Conservation (phyloP, 2,329 filamentous ascomycete species). For the Falciphora oryzae region DNA sequence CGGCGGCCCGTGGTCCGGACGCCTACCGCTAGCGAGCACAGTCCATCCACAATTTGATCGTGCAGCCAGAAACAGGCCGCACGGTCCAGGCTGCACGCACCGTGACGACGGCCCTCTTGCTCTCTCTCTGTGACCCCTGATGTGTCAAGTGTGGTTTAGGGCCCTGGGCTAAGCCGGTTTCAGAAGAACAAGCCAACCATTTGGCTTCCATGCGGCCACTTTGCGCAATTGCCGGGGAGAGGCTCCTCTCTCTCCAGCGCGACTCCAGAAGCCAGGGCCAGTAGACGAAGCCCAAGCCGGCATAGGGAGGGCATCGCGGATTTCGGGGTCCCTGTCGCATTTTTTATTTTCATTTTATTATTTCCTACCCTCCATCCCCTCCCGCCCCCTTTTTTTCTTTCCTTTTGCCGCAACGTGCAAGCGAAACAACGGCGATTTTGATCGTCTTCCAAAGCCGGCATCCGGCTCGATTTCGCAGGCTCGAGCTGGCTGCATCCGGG, state of each 20-base stretch:
- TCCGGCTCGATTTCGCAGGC: background rate
- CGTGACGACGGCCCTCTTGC: background rate
- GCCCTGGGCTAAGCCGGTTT: slow-evolving; percentile 13
- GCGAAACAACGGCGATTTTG: background rate
- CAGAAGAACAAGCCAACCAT: slow-evolving; percentile 3
- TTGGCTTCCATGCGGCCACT: slow-evolving; percentile 3
- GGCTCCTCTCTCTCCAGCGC: background rate
- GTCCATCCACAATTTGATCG: background rate
- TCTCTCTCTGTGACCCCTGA: slow-evolving; percentile 17
- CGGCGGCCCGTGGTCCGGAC: background rate
- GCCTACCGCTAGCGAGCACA: background rate
- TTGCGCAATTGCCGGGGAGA: slow-evolving; percentile 2
- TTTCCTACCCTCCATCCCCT: background rate
- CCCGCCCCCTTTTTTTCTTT: background rate
- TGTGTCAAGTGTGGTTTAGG: slow-evolving; percentile 20
- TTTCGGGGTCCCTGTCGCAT: background rate
- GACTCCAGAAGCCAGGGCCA: no score
- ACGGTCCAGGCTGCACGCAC: slow-evolving; percentile 1
- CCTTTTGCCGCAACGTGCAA: background rate
- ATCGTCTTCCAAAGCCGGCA: background rate
- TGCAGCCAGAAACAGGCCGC: background rate
- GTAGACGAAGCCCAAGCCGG: background rate
- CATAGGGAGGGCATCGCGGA: background rate
- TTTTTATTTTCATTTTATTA: background rate
- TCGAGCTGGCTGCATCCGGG: background rate